phyloP scores from a whole-genome alignment of 768 basidiomycete genomes.

The Tulasnella sp. region DNA sequence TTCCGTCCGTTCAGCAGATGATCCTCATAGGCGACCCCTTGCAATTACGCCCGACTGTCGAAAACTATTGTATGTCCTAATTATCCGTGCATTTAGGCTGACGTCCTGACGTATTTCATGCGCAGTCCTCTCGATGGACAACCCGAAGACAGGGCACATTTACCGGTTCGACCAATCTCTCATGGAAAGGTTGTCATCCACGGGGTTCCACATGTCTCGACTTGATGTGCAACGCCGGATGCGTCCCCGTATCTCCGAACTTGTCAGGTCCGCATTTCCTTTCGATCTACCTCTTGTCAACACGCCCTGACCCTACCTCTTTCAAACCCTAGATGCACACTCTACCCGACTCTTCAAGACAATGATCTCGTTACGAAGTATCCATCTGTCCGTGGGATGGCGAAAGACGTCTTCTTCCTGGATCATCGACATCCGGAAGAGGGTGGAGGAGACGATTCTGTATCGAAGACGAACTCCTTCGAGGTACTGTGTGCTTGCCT shows the following conservation, averaged over 20 bases:
- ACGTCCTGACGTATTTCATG: not conserved
- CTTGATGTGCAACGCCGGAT: conserved; percentile 65
- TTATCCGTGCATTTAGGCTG: not conserved
- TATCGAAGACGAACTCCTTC: conserved; percentile 51
- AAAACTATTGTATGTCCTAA: conserved; percentile 24
- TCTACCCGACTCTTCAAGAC: conserved; percentile 51
- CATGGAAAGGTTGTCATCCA: conserved; percentile 56
- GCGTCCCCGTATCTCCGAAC: conserved; percentile 53
- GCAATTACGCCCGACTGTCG: conserved; percentile 57
- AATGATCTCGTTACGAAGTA: conserved; percentile 40
- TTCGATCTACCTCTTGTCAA: not conserved
- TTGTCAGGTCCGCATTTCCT: conserved; percentile 38
- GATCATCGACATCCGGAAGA: conserved; percentile 51
- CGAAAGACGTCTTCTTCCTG: conserved; percentile 55
- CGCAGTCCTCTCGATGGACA: conserved; percentile 58
- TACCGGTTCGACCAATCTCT: conserved; percentile 61
- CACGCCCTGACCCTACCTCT: not conserved
- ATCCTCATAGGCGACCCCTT: conserved; percentile 69
- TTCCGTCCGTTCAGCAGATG: conserved; percentile 52
- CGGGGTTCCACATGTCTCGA: conserved; percentile 50
- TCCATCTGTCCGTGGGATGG: conserved; percentile 47
- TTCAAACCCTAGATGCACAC: conserved; percentile 33
- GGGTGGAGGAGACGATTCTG: conserved; percentile 45
- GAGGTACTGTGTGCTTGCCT: conserved; percentile 40
- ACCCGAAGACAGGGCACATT: conserved; percentile 38